phyloP scores from a whole-genome alignment of 371 early-diverging fungal genomes.

The Mortierella sp. region DNA sequence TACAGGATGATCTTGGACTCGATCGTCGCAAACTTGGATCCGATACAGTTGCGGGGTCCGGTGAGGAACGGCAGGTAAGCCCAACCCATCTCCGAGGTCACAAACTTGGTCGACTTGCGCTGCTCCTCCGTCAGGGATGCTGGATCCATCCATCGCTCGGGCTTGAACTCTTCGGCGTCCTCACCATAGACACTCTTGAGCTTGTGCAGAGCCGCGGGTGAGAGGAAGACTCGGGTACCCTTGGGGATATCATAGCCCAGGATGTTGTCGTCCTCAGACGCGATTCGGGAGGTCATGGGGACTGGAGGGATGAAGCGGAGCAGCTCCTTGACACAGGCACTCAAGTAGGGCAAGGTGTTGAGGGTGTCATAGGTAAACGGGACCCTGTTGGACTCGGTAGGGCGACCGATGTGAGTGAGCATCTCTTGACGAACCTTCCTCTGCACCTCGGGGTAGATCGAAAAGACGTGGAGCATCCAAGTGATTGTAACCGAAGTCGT shows the following conservation, averaged over 20 bases:
- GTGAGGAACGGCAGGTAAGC: neutral
- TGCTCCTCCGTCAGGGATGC: neutral
- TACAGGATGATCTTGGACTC: slow-evolving; percentile 59
- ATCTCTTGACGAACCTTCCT: slow-evolving; percentile 33
- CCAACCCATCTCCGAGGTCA: slow-evolving; percentile 1
- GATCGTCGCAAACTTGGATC: slow-evolving; percentile 13
- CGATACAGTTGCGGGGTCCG: neutral
- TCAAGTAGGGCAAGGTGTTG: slow-evolving; percentile 61
- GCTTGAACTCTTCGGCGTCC: slow-evolving; percentile 42
- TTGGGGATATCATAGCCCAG: slow-evolving; percentile 68
- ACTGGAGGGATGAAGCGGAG: slow-evolving; percentile 68
- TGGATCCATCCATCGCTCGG: slow-evolving; percentile 48
- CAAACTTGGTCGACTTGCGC: slow-evolving; percentile 16
- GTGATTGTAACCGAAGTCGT: slow-evolving; percentile 42
- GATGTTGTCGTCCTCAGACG: slow-evolving; percentile 59
- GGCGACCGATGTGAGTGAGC: slow-evolving; percentile 29
- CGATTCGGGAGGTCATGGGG: slow-evolving; percentile 61
- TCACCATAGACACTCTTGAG: slow-evolving; percentile 49
- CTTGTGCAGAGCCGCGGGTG: slow-evolving; percentile 60
- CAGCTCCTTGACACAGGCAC: slow-evolving; percentile 66
- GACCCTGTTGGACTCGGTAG: neutral
- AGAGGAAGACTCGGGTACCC: slow-evolving; percentile 63
- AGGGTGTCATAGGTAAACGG: slow-evolving; percentile 60
- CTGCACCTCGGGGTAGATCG: slow-evolving; percentile 33
- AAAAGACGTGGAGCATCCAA: slow-evolving; percentile 54